Base-by-base conservation (phyloP, 2,329 filamentous ascomycete genomes). In the Rutstroemia sp. region DNA sequence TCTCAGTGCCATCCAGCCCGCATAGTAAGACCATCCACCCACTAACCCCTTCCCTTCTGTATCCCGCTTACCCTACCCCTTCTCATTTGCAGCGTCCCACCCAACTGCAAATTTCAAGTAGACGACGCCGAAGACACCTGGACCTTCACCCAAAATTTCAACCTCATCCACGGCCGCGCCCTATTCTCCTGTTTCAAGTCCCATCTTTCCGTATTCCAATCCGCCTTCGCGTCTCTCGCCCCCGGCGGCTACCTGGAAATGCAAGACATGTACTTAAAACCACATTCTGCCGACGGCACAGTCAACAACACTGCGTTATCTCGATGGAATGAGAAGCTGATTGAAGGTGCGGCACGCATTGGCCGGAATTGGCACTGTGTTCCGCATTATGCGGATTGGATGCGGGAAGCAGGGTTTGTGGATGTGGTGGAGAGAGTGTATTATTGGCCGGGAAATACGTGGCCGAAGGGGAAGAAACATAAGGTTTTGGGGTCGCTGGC, bases 361-460 rank as follows among this genome's bases (percentile, higher is more conserved):
- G 61, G 58, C 54, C 52, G 50, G n/a, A 49, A 56, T 44, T 37
- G 39, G 6, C 16, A 19, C 30, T 34, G 30, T 34, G 9, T 34
- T 34, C 45, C 30, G 10, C 54, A 63, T 16, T 60, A 64, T 30
- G 41, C 19, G 18, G 38, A 44, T 21, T 58, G 47, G 18, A 48
- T 64, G 19, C 56, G 58, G n/a, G 72, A 76, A 16, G 76, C 73
- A 2, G 80, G 80, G 0, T 83, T 83, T 60, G 74, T 77, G 6
- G 77, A 82, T 53, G 72, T 82, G 14, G 71, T 74, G n/a, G 73
- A 82, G 64, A 70, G 69, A n/a, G 63, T 77, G 3, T 80, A 77
- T 65, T 80, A 78, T 64, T 72, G 81, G 52, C 80, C 80, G 0
- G 72, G 76, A 49, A 79, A 78, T 39, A 71, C 71, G 5, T 83